phyloP scores from a whole-genome alignment of 208 protist species.

The Crithidia acanthocephali region DNA sequence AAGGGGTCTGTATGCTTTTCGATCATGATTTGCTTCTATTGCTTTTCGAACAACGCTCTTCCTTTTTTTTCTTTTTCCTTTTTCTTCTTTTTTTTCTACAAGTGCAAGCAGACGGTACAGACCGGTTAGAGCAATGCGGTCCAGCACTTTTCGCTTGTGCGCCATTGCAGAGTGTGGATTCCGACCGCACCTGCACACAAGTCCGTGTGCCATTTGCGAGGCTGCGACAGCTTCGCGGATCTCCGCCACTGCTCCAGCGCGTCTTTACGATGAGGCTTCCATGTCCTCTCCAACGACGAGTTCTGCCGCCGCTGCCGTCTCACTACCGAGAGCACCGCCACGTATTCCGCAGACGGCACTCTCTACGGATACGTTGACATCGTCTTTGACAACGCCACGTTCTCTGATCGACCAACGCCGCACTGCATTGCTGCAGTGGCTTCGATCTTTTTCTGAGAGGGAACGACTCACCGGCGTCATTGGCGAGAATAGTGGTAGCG shows the following conservation, averaged over 20 bases:
- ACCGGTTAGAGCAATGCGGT: neutral
- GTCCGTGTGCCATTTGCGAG: conserved; percentile 46
- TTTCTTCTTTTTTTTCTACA: neutral
- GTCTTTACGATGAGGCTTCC: too few relatives aligned
- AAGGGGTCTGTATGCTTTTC: too few relatives aligned
- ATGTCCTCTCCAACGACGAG: too few relatives aligned
- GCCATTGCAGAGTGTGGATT: conserved; percentile 14
- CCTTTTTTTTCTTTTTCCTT: neutral
- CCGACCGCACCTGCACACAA: conserved; percentile 52
- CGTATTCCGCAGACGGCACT: neutral
- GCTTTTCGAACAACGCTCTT: too few relatives aligned
- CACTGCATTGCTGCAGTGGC: conserved; percentile 18
- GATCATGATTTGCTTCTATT: too few relatives aligned
- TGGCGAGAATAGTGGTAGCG: too few relatives aligned
- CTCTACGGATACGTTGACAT: neutral
- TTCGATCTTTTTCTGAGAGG: neutral
- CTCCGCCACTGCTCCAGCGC: too few relatives aligned
- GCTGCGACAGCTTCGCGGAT: neutral
- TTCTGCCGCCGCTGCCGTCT: too few relatives aligned
- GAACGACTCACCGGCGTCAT: neutral
- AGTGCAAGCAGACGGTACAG: neutral
- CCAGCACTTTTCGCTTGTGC: neutral
- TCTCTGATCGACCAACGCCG: conserved; percentile 19
- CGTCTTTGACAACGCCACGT: too few relatives aligned
- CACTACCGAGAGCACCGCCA: neutral